Percentiles rank a stretch among this genome's conserved stretches.
These are phyloP conservation scores for Ophiocordyceps camponoti-rufipedis DNA, from an alignment of 2,329 filamentous ascomycete genomes.

Conservation along the genomic window DNA sequence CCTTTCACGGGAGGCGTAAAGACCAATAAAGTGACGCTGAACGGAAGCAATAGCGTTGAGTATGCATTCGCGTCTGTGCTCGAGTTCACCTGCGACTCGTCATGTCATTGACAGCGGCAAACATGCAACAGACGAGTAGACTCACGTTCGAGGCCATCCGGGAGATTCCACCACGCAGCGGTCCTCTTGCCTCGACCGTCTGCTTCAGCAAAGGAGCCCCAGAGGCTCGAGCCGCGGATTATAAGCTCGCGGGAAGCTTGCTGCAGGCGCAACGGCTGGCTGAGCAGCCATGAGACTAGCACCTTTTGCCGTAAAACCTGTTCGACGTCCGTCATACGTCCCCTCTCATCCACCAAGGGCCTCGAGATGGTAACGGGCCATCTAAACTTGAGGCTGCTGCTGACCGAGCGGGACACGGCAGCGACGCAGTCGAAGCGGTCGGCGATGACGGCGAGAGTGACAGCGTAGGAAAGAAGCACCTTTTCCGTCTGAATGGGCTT, in stretches of 20 bases:
- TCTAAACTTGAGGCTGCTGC: slow-evolving; percentile 29
- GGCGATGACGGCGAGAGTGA: slow-evolving; percentile 50
- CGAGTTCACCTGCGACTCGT: slow-evolving; percentile 37
- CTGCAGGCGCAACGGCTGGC: slow-evolving; percentile 41
- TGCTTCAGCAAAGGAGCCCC: slow-evolving; percentile 24
- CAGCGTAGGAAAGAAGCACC: slow-evolving; percentile 36
- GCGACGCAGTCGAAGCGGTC: slow-evolving; percentile 53
- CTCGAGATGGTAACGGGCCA: slow-evolving; percentile 31
- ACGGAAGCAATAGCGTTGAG: slow-evolving; percentile 53
- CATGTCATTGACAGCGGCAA: neutral
- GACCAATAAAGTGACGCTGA: slow-evolving; percentile 44
- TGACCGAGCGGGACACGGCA: slow-evolving; percentile 34
- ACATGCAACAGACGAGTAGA: slow-evolving; percentile 1
- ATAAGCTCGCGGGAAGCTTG: slow-evolving; percentile 48
- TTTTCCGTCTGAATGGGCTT: slow-evolving; percentile 18
- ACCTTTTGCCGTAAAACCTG: slow-evolving; percentile 53
- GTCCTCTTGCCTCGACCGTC: slow-evolving; percentile 7
- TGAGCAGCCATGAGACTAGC: slow-evolving; percentile 45
- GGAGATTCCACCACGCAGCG: slow-evolving; percentile 56
- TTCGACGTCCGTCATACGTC: slow-evolving; percentile 30
- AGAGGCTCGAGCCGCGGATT: slow-evolving; percentile 41
- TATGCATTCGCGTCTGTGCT: slow-evolving; percentile 45
- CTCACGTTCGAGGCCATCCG: slow-evolving; percentile 47
- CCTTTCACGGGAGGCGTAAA: slow-evolving; percentile 47
- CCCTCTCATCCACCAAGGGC: slow-evolving; percentile 19